A percentile compares a stretch with the other conserved stretches of the same genome.
Conservation (phyloP, 202 grass and related monocot species). For the Schoenoplectus tabernaemontani region DNA sequence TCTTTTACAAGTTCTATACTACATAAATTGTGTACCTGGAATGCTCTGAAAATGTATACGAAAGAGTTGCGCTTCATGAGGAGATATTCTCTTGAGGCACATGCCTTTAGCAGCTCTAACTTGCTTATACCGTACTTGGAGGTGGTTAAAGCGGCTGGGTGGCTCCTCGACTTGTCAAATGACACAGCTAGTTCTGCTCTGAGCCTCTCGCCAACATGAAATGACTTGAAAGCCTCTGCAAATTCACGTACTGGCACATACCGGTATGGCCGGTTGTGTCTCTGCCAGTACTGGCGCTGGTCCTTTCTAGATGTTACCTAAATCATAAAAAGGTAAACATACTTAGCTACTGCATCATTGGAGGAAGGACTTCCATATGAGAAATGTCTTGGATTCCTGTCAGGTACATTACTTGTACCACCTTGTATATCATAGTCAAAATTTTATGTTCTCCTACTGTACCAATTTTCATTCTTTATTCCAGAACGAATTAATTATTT, state of each 20-base stretch:
- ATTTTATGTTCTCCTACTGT: background rate
- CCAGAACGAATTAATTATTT: background rate
- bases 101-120: slow-evolving; percentile 47
- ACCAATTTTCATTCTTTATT: background rate
- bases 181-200: slow-evolving; percentile 37
- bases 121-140: slow-evolving; percentile 49
- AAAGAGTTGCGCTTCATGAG: slow-evolving; percentile 86
- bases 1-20: background rate
- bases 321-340: background rate
- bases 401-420: background rate
- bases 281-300: slow-evolving; percentile 64
- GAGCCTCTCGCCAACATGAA: slow-evolving; percentile 43
- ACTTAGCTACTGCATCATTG: background rate
- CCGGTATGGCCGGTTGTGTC: slow-evolving; percentile 21
- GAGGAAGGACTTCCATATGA: background rate
- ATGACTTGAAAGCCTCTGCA: slow-evolving; percentile 45
- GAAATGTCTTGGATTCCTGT: background rate
- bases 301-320: slow-evolving; percentile 90
- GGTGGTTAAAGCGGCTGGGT: slow-evolving; percentile 62
- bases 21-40: slow-evolving; percentile 33
- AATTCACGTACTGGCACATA: slow-evolving; percentile 64
- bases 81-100: slow-evolving; percentile 44
- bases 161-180: slow-evolving; percentile 51
- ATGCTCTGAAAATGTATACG: slow-evolving; percentile 49
- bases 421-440: background rate